phyloP scores from a whole-genome alignment of 768 basidiomycete genomes.

The Mycena haematopus region DNA sequence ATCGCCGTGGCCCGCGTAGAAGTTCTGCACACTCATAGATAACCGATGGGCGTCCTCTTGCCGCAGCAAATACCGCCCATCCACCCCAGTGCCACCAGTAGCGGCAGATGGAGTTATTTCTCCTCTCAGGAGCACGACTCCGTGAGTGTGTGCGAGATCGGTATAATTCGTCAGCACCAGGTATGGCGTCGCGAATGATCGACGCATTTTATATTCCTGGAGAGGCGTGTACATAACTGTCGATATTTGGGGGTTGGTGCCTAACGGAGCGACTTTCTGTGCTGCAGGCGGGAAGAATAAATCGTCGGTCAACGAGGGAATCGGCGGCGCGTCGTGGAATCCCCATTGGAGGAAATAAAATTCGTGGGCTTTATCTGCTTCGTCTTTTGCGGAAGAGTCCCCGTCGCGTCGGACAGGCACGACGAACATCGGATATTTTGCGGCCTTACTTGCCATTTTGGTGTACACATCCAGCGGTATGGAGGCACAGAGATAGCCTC shows the following conservation, averaged over 20 bases:
- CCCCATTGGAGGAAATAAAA: conserved; percentile 92
- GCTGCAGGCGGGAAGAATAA: conserved; percentile 47
- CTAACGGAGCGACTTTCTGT: conserved; percentile 31
- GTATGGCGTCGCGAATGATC: conserved; percentile 37
- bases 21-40: conserved; percentile 80
- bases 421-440: conserved; percentile 79
- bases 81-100: conserved; percentile 38
- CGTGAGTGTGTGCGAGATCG: conserved; percentile 81
- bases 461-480: conserved; percentile 77
- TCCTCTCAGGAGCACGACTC: conserved; percentile 85
- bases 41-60: conserved; percentile 88
- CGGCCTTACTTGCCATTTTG: conserved; percentile 68
- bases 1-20: conserved; percentile 71
- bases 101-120: conserved; percentile 81
- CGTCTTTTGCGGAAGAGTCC: conserved; percentile 38
- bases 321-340: conserved; percentile 75
- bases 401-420: conserved; percentile 73
- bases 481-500: conserved; percentile 85
- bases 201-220: conserved; percentile 61
- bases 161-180: conserved; percentile 77
- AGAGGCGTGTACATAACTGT: conserved; percentile 93
- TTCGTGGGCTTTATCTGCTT: conserved; percentile 62
- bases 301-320: conserved; percentile 56
- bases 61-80: conserved; percentile 63
- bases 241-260: conserved; percentile 58